Conservation (phyloP, 768 basidiomycete genomes). For the Boletus insuetus region DNA sequence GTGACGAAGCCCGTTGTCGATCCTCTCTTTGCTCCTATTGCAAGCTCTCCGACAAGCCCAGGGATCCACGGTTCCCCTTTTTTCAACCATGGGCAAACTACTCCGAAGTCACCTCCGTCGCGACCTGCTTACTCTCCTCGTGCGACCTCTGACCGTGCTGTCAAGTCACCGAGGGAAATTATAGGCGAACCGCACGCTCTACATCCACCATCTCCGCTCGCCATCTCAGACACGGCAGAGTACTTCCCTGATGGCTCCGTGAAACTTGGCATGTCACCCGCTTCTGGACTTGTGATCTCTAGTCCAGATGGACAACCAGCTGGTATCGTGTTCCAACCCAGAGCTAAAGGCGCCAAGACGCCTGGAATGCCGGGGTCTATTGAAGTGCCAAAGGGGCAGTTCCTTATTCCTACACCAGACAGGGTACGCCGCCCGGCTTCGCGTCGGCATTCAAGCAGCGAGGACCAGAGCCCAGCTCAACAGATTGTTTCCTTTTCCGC, state of each 20-base stretch:
- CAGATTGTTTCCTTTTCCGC: slow-evolving; percentile 29
- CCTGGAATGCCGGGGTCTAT: slow-evolving; percentile 34
- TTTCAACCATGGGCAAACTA: slow-evolving; percentile 32
- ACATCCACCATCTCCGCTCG: slow-evolving; percentile 67
- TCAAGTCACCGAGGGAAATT: slow-evolving; percentile 51
- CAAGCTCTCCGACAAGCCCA: slow-evolving; percentile 86
- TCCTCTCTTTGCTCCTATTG: slow-evolving; percentile 91
- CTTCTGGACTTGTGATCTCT: slow-evolving; percentile 86
- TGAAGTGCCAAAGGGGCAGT: slow-evolving; percentile 47
- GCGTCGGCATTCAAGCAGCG: slow-evolving; percentile 27
- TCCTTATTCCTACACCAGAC: slow-evolving; percentile 29
- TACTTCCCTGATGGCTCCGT: slow-evolving; percentile 62
- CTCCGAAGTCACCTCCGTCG: slow-evolving; percentile 43
- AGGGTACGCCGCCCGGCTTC: slow-evolving; percentile 25
- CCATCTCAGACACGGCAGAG: slow-evolving; percentile 69
- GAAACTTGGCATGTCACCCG: slow-evolving; percentile 70
- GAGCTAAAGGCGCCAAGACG: slow-evolving; percentile 39
- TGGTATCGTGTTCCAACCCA: slow-evolving; percentile 95
- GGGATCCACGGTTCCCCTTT: slow-evolving; percentile 50
- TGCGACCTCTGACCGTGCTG: slow-evolving; percentile 59
- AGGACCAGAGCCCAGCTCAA: slow-evolving; percentile 27
- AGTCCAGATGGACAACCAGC: slow-evolving; percentile 90
- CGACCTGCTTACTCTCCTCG: slow-evolving; percentile 47
- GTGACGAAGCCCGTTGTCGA: slow-evolving; percentile 84
- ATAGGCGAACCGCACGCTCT: slow-evolving; percentile 36